Evolutionary conservation across 257 asterid species (phyloP).

Genomic region (Henckelia pumila): DNA sequence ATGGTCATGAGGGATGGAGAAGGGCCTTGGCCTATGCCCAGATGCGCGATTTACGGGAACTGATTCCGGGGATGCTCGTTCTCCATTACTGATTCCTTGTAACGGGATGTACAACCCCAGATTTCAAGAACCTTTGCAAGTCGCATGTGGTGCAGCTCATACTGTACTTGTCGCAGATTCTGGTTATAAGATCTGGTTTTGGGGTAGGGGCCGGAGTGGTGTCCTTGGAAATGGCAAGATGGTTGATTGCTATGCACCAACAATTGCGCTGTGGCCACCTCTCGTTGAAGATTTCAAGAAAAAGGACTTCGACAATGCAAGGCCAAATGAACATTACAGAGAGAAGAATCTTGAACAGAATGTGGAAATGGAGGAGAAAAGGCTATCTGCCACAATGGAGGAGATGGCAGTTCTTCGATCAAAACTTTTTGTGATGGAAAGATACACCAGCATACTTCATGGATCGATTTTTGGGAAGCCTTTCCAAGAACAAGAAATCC

Average conservation of each 20-base stretch:
- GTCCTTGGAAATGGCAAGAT: constrained; percentile 73
- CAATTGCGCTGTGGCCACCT: constrained; percentile 63
- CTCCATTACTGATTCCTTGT: constrained; percentile 50
- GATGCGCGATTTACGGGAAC: constrained; percentile 67
- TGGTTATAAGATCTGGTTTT: constrained; percentile 78
- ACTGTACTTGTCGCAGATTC: constrained; percentile 69
- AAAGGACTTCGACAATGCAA: constrained; percentile 12
- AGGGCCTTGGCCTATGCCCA: constrained; percentile 87
- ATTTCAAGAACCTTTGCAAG: constrained; percentile 57
- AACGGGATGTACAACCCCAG: constrained; percentile 34
- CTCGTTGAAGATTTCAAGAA: constrained; percentile 40
- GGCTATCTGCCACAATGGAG: constrained; percentile 49
- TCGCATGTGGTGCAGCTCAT: constrained; percentile 94
- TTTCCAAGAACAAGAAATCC: constrained; percentile 62
- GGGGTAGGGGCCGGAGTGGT: constrained; percentile 96
- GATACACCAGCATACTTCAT: constrained; percentile 74
- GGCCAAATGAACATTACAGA: constrained; percentile 18
- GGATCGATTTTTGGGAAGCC: constrained; percentile 80
- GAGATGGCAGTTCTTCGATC: constrained; percentile 63
- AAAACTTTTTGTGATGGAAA: constrained; percentile 52
- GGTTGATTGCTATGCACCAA: constrained; percentile 54
- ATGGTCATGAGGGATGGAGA: constrained; percentile 99
- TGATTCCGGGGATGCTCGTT: constrained; percentile 79
- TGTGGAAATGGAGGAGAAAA: constrained; percentile 47
- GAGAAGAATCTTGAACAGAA: constrained; percentile 38